These are phyloP conservation scores for Cordyceps pruinosa DNA, from an alignment of 2,329 filamentous ascomycete species.

Conservation along the genomic window DNA sequence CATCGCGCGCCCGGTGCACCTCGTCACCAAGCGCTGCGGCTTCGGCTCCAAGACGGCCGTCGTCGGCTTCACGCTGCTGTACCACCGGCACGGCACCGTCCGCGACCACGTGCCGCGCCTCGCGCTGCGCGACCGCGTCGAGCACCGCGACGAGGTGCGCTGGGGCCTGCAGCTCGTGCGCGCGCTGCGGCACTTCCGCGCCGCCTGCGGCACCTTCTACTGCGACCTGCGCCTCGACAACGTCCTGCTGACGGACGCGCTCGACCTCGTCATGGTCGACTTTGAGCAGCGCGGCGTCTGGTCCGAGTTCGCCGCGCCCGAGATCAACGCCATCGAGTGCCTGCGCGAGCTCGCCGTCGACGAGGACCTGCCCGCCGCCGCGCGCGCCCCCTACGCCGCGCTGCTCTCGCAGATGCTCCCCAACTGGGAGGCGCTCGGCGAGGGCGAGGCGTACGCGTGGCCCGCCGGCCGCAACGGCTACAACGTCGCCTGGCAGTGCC, in stretches of 20 bases:
- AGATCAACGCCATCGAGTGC: constrained; percentile 54
- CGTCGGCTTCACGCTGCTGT: constrained; percentile 50
- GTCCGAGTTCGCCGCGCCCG: constrained; percentile 55
- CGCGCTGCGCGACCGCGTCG: constrained; percentile 38
- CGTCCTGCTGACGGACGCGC: constrained; percentile 42
- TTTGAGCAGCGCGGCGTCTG: constrained; percentile 58
- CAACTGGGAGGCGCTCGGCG: constrained; percentile 35
- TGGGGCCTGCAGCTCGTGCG: constrained; percentile 48
- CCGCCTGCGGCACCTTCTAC: constrained; percentile 42
- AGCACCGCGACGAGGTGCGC: constrained; percentile 38
- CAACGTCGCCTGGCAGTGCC: constrained; percentile 49
- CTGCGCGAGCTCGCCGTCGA: constrained; percentile 46
- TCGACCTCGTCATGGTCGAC: constrained; percentile 49
- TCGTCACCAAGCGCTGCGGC: constrained; percentile 48
- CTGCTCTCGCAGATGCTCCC: constrained; percentile 40
- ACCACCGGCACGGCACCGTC: constrained; percentile 46
- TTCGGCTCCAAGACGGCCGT: constrained; percentile 51
- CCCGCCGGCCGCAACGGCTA: constrained; percentile 37
- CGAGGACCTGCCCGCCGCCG: constrained; percentile 34
- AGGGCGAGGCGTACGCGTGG: constrained; percentile 40
- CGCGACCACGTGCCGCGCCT: constrained; percentile 48
- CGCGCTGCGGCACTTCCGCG: constrained; percentile 44
- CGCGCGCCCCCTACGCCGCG: constrained; percentile 34
- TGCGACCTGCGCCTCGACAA: constrained; percentile 55
- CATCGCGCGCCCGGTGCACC: constrained; percentile 43